A percentile compares a stretch with the other conserved stretches of the same genome.
Conservation (phyloP, 139 green algal genomes). For the Penium margaritaceum region DNA sequence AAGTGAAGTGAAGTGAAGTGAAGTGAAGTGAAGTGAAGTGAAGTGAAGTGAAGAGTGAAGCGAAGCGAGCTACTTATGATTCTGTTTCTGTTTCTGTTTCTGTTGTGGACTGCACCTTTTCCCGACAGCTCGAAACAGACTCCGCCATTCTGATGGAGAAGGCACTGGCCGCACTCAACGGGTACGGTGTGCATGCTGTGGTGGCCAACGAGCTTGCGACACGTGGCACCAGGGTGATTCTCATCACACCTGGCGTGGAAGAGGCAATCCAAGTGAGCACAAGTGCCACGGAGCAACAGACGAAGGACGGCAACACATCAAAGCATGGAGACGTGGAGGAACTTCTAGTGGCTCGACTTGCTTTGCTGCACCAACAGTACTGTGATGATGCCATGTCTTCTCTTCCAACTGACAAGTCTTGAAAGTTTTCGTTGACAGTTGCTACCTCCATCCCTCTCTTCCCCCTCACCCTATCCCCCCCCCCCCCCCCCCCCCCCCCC, state of each 20-base stretch:
- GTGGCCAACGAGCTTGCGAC: conserved; percentile 88
- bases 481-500: too few relatives aligned
- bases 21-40: too few relatives aligned
- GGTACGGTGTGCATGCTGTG: conserved; percentile 80
- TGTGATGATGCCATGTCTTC: too few relatives aligned
- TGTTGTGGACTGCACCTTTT: background rate
- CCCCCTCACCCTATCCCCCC: too few relatives aligned
- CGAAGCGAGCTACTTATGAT: too few relatives aligned
- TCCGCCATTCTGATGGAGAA: conserved; percentile 62
- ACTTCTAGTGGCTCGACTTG: conserved; percentile 3
- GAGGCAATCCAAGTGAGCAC: background rate
- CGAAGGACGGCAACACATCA: background rate
- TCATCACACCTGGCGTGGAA: conserved; percentile 4
- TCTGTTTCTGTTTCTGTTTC: too few relatives aligned
- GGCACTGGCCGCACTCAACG: conserved; percentile 50
- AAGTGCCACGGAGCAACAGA: background rate
- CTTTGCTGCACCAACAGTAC: background rate
- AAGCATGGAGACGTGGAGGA: conserved; percentile 13
- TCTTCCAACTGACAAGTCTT: too few relatives aligned
- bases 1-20: too few relatives aligned
- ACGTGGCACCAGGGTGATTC: conserved; percentile 43
- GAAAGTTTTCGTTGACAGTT: too few relatives aligned
- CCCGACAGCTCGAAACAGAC: conserved; percentile 80
- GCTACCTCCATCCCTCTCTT: too few relatives aligned
- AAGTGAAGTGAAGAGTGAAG: too few relatives aligned